A percentile compares a stretch with the other conserved stretches of the same genome.
Conservation (phyloP, 176 grass and related monocot species). For the Aegilops speltoides region DNA sequence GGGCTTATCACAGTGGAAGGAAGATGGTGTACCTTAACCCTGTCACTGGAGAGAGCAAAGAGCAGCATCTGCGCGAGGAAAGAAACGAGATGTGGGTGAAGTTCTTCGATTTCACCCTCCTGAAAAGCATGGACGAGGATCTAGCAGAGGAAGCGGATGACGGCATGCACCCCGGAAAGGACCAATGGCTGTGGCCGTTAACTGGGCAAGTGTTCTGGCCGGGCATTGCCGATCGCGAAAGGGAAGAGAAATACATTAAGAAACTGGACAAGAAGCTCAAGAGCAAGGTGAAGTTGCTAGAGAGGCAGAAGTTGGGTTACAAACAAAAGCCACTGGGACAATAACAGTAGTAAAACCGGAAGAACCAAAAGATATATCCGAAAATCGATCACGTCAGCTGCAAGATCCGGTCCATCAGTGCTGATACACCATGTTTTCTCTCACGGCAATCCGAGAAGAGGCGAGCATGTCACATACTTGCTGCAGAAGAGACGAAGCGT, state of each 20-base stretch:
- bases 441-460: neutral
- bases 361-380: neutral
- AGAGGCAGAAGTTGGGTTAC: slow-evolving; percentile 88
- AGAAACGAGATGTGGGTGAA: slow-evolving; percentile 84
- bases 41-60: slow-evolving; percentile 50
- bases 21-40: slow-evolving; percentile 90
- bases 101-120: slow-evolving; percentile 74
- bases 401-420: slow-evolving; percentile 16
- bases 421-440: neutral
- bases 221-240: slow-evolving; percentile 73
- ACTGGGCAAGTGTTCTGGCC: slow-evolving; percentile 92
- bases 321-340: slow-evolving; percentile 92
- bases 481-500: slow-evolving; percentile 19
- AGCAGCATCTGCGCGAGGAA: slow-evolving; percentile 64
- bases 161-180: slow-evolving; percentile 51
- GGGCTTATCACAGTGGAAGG: slow-evolving; percentile 94
- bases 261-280: slow-evolving; percentile 97
- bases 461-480: neutral
- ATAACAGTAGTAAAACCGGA: slow-evolving; percentile 28
- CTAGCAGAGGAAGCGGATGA: slow-evolving; percentile 95
- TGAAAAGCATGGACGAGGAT: slow-evolving; percentile 99
- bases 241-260: slow-evolving; percentile 72
- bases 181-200: slow-evolving; percentile 81
- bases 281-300: slow-evolving; percentile 73
- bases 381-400: neutral